Evolutionary conservation across 1,139 yeast genomes (phyloP), one percentile per base, ranked within the genome.

Genomic region (Wickerhamiella pararugosa): DNA sequence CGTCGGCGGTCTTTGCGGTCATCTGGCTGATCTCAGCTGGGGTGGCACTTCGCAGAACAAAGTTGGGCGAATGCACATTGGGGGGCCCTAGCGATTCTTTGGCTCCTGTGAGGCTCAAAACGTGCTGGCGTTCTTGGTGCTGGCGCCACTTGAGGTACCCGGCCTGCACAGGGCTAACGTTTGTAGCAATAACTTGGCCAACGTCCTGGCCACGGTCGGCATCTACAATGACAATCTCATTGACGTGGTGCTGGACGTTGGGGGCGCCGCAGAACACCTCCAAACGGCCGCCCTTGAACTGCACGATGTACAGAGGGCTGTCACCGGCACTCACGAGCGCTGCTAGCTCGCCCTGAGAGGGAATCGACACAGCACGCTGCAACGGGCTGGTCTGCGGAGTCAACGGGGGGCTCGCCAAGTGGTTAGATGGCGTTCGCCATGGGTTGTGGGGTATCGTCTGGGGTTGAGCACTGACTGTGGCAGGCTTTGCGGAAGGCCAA

Each of bases 131-230:
- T 57, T 81, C 82, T 48, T 78, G 68, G 57, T 81, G 92, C 53
- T 82, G 81, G 53, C 78, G 72, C 57, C 82, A 79, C 59, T 86
- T 86, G 57, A 90, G 73, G 49, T 82, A 69, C 32, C 83, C 74
- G 1, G 93, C 96, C 55, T 82, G 79, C 50, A 82, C 87, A 34
- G 78, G 65, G 3, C 78, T 66, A 28, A 87, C 73, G 47, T 72
- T 69, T 49, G 81, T 69, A 50, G 75, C 76, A 31, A 78, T 72
- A 35, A 90, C 75, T 54, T 76, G 74, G 25, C 96, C 97, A 49
- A 90, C 65, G 63, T 90, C 98, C 42, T 81, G 70, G 34, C 98
- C 98, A 40, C 98, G 70, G 58, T 90, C 98, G n/a, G 97, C 98
- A 59, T 90, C 97, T 32, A 87, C 95, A 51, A 87, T 78, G 9